Conservation (phyloP, 2,329 filamentous ascomycete genomes). For the Monosporascus sp. region DNA sequence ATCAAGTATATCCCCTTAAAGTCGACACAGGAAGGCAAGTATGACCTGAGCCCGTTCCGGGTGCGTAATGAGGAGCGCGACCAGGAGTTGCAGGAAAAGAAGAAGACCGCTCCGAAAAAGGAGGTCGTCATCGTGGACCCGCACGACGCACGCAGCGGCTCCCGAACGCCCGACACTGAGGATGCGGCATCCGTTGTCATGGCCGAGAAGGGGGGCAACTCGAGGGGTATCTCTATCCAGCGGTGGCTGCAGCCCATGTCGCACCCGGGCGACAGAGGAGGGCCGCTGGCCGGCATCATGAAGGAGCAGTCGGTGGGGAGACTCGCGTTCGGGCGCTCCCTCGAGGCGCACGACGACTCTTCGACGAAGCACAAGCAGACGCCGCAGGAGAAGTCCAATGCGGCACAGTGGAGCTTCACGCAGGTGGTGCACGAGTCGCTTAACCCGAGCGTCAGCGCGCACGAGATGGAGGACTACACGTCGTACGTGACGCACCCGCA, state of each 20-base stretch:
- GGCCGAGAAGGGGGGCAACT: conserved; percentile 33
- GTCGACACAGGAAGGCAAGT: conserved; percentile 65
- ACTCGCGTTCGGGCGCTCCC: background rate
- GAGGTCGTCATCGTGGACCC: conserved; percentile 67
- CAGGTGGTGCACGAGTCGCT: conserved; percentile 82
- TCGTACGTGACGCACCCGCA: conserved; percentile 87
- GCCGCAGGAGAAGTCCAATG: conserved; percentile 69
- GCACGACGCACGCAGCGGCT: conserved; percentile 29
- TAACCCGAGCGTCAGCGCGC: conserved; percentile 71
- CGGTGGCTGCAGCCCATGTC: conserved; percentile 54
- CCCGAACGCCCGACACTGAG: conserved; percentile 29
- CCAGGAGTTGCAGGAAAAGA: conserved; percentile 55
- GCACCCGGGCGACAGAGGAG: conserved; percentile 28
- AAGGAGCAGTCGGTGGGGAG: conserved; percentile 37
- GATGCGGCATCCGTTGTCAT: conserved; percentile 32
- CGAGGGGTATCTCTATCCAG: conserved; percentile 51
- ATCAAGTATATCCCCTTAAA: conserved; percentile 77
- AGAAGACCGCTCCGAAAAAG: conserved; percentile 52
- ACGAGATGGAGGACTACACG: conserved; percentile 80
- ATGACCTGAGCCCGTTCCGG: conserved; percentile 84
- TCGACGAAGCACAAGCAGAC: conserved; percentile 48
- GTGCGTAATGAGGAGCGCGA: conserved; percentile 61
- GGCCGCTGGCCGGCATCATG: conserved; percentile 42
- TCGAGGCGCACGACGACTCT: conserved; percentile 13
- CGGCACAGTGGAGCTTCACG: conserved; percentile 82